These are phyloP conservation scores for Dactylellina haptotyla DNA, from an alignment of 2,329 filamentous ascomycete genomes.

Conservation along the genomic window DNA sequence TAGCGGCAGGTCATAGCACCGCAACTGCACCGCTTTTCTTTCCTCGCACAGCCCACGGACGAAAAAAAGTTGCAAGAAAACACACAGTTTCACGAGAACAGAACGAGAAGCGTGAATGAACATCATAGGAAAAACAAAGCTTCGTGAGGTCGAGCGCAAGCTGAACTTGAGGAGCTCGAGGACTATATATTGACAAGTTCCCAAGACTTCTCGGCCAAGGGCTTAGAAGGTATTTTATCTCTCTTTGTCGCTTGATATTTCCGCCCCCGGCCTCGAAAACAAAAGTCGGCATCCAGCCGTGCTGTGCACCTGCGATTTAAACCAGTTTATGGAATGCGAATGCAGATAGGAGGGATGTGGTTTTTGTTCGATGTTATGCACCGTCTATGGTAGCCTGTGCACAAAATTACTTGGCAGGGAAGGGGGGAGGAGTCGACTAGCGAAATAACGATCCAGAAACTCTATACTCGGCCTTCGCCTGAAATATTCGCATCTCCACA, in stretches of 20 bases:
- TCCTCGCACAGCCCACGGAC: neutral
- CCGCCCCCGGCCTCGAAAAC: neutral
- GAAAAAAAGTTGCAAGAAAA: neutral
- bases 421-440: too few species aligned
- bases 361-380: neutral
- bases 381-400: neutral
- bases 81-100: too few species aligned
- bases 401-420: neutral
- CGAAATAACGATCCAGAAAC: neutral
- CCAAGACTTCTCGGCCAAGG: conserved; percentile 33
- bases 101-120: neutral
- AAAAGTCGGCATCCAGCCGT: too few species aligned
- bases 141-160: neutral
- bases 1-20: conserved; percentile 44
- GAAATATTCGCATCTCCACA: neutral
- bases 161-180: conserved; percentile 4
- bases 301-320: too few species aligned
- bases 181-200: conserved; percentile 28
- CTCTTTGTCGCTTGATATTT: conserved; percentile 14
- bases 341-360: too few species aligned
- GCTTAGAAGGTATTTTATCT: too few species aligned
- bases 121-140: neutral
- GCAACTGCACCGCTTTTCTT: neutral
- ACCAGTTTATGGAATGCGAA: too few species aligned
- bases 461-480: neutral